phyloP scores from a whole-genome alignment of 495 filamentous ascomycete species.

The Penicillium atrosanguineum region DNA sequence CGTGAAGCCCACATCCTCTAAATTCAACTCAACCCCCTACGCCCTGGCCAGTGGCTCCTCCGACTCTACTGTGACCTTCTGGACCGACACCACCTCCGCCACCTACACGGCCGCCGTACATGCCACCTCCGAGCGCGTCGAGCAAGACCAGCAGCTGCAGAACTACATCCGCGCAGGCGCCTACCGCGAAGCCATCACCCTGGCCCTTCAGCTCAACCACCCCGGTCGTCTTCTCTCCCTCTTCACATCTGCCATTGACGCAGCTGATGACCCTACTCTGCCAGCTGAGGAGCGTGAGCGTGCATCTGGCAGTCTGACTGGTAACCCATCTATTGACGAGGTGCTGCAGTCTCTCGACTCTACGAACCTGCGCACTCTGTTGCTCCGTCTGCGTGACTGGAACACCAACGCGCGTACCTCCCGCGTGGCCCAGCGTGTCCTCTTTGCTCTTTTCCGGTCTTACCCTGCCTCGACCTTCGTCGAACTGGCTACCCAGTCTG shows the following conservation, averaged over 20 bases:
- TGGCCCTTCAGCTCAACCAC: slow-evolving; percentile 91
- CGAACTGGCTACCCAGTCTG: slow-evolving; percentile 49
- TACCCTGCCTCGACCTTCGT: slow-evolving; percentile 75
- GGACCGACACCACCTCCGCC: slow-evolving; percentile 84
- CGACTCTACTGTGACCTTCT: slow-evolving; percentile 90
- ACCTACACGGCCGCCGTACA: slow-evolving; percentile 67
- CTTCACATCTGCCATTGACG: slow-evolving; percentile 75
- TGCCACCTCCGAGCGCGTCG: slow-evolving; percentile 73
- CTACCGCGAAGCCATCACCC: slow-evolving; percentile 87
- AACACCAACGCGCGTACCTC: slow-evolving; percentile 93
- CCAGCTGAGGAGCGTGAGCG: slow-evolving; percentile 21
- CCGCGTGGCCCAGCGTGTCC: slow-evolving; percentile 78
- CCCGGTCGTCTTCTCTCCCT: slow-evolving; percentile 79
- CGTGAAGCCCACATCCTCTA: slow-evolving; percentile 29
- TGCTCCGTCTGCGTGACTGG: slow-evolving; percentile 86
- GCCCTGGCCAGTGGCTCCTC: slow-evolving; percentile 84
- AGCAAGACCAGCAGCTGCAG: slow-evolving; percentile 87
- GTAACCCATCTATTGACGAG: slow-evolving; percentile 76
- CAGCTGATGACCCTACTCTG: slow-evolving; percentile 39
- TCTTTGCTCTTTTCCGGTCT: slow-evolving; percentile 72
- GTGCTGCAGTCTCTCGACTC: slow-evolving; percentile 76
- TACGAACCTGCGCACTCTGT: slow-evolving; percentile 75
- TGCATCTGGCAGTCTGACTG: slow-evolving; percentile 53
- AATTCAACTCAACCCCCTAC: slow-evolving; percentile 40
- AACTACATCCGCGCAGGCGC: slow-evolving; percentile 84